These are phyloP conservation scores for Podospora sp. DNA, from an alignment of 495 filamentous ascomycete genomes.

Conservation along the genomic window DNA sequence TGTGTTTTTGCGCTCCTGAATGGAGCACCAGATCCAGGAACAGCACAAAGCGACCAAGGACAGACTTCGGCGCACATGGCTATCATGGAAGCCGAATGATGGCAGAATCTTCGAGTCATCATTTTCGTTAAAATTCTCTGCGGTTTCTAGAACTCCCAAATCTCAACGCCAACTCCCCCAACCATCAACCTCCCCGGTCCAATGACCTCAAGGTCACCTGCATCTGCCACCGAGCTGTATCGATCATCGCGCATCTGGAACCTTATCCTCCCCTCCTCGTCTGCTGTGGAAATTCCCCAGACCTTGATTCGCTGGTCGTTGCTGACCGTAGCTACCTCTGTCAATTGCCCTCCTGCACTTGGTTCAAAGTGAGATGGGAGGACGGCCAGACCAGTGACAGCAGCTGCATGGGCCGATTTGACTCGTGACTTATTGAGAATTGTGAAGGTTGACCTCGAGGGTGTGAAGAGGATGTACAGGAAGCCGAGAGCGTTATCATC, in stretches of 20 bases:
- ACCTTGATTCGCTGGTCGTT: slow-evolving; percentile 82
- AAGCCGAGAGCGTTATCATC: slow-evolving; percentile 80
- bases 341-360: slow-evolving; percentile 1
- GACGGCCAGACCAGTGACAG: slow-evolving; percentile 67
- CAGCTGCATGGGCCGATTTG: slow-evolving; percentile 76
- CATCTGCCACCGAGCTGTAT: slow-evolving; percentile 68
- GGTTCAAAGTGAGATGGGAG: slow-evolving; percentile 32
- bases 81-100: no score
- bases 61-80: no score
- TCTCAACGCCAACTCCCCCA: slow-evolving; percentile 31
- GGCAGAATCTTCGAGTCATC: background rate
- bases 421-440: slow-evolving; percentile 56
- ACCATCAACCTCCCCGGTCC: slow-evolving; percentile 31
- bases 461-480: slow-evolving; percentile 44
- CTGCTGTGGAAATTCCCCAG: slow-evolving; percentile 56
- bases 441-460: slow-evolving; percentile 15
- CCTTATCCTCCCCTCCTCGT: slow-evolving; percentile 24
- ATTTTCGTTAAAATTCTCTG: background rate
- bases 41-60: no score
- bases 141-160: slow-evolving; percentile 26
- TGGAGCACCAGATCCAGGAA: no score
- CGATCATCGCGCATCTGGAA: slow-evolving; percentile 53
- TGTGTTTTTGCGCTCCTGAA: no score
- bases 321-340: slow-evolving; percentile 60
- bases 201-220: slow-evolving; percentile 36